Evolutionary conservation across 768 basidiomycete genomes (phyloP).

Genomic region (Kondoa malvinella): DNA sequence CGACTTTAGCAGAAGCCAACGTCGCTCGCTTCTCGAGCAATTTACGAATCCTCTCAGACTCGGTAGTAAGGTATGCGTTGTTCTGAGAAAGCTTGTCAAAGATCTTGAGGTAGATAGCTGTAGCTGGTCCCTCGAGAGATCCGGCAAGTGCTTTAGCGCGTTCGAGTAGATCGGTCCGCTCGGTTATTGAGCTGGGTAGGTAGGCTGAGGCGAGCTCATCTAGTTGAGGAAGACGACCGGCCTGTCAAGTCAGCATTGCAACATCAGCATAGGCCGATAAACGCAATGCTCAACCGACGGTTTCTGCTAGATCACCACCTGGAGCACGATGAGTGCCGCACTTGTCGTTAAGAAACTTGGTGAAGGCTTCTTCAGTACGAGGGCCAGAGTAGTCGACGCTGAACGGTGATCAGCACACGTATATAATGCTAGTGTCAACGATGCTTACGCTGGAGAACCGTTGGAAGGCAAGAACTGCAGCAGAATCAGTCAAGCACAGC

Average conservation of each 20-base stretch:
- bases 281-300: conserved; percentile 20
- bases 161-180: conserved; percentile 46
- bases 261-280: neutral
- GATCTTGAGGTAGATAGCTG: conserved; percentile 66
- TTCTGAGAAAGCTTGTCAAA: conserved; percentile 72
- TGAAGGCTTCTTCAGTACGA: conserved; percentile 58
- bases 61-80: conserved; percentile 66
- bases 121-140: conserved; percentile 31
- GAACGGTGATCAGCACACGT: conserved; percentile 1
- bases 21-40: conserved; percentile 41
- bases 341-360: conserved; percentile 62
- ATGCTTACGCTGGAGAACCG: neutral
- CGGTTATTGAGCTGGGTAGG: conserved; percentile 44
- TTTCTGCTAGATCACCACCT: conserved; percentile 60
- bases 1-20: conserved; percentile 58
- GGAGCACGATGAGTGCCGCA: conserved; percentile 70
- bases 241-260: conserved; percentile 36
- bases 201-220: conserved; percentile 63
- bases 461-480: conserved; percentile 56
- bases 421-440: conserved; percentile 5
- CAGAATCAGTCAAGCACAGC: neutral
- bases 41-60: conserved; percentile 43
- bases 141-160: conserved; percentile 46
- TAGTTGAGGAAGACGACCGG: conserved; percentile 60
- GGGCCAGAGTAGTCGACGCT: conserved; percentile 52